phyloP scores from a whole-genome alignment of 163 green algal species.

The Scenedesmus sp. region DNA sequence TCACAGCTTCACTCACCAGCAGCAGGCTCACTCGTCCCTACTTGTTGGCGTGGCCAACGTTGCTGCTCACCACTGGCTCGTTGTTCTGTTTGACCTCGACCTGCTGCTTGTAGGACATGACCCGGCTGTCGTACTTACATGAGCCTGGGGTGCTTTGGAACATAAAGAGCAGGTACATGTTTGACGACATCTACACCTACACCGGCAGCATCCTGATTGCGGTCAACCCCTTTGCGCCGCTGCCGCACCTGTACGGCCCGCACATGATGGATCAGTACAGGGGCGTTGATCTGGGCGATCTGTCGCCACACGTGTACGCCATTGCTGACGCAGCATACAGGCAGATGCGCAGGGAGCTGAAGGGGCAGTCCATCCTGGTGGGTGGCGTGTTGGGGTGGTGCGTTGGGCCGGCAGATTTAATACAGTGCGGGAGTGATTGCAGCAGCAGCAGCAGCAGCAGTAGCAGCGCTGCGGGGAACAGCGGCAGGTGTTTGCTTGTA shows the following conservation, averaged over 20 bases:
- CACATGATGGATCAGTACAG: conserved; percentile 99
- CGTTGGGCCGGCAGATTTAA: neutral
- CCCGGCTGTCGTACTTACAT: conserved; percentile 96
- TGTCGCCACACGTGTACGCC: conserved; percentile 98
- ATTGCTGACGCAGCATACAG: conserved; percentile 96
- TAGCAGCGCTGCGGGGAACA: neutral
- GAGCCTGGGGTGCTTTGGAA: conserved; percentile 99
- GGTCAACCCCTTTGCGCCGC: conserved; percentile 96
- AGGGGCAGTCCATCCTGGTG: conserved; percentile 97
- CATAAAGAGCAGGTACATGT: conserved; percentile 85
- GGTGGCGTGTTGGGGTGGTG: neutral
- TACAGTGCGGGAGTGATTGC: neutral
- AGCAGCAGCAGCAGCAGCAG: neutral
- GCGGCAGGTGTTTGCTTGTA: neutral
- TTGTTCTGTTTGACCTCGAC: neutral
- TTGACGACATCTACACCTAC: conserved; percentile 92
- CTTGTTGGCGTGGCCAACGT: neutral
- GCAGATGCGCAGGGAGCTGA: conserved; percentile 90
- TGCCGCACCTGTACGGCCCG: conserved; percentile 96
- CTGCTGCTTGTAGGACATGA: conserved; percentile 95
- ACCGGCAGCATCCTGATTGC: conserved; percentile 99
- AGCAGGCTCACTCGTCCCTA: neutral
- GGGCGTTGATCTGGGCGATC: conserved; percentile 86
- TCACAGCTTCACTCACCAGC: neutral
- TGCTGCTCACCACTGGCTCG: neutral